Evolutionary conservation across 495 filamentous ascomycete genomes (phyloP), one percentile per base, ranked within the genome.

Genomic region (Pseudoneurospora amorphoporcata): DNA sequence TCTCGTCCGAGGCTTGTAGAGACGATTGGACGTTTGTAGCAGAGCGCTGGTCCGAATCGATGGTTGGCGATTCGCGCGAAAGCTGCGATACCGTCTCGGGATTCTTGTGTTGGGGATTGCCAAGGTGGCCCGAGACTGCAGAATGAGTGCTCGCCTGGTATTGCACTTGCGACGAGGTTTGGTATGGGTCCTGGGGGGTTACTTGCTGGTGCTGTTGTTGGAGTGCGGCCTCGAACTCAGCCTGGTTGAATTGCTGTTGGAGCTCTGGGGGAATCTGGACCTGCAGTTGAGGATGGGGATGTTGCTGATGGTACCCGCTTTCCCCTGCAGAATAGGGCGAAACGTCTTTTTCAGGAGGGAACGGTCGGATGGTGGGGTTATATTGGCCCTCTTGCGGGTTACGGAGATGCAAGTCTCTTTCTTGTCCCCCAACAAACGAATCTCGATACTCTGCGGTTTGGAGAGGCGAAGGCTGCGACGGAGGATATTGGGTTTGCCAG

Each of bases 41-140:
- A 75, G 81, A 77, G 65, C 74, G 80, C 45, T 81, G 84, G 73
- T 83, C 84, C 65, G 79, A 82, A 71, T 83, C 86, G 35, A 79
- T 83, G 16, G 81, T 77, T 43, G 85, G 82, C 68, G 87, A 88
- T 70, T 91, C 89, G 80, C 86, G 87, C 77, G 90, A 91, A 72
- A 89, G 80, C 79, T 90, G 89, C 45, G 87, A 85, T 72, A 88
- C 72, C 68, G 86, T 81, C 75, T 87, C 84, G 17, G 85, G 80
- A 73, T 87, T 87, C 19, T 85, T 83, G n/a, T 78, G 81, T 71
- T 84, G 82, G 53, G 80, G 77, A 69, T 76, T 83, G 75, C 77
- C 78, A 65, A 83, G 81, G 71, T 84, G 83, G 6, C 79, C 76
- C 29, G 76, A 72, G 69, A 81, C 81, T 14, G 73, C 41, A 3